These are phyloP conservation scores for Nelumbo lutea DNA, from an alignment of 164 flowering plant genomes.

Conservation along the genomic window DNA sequence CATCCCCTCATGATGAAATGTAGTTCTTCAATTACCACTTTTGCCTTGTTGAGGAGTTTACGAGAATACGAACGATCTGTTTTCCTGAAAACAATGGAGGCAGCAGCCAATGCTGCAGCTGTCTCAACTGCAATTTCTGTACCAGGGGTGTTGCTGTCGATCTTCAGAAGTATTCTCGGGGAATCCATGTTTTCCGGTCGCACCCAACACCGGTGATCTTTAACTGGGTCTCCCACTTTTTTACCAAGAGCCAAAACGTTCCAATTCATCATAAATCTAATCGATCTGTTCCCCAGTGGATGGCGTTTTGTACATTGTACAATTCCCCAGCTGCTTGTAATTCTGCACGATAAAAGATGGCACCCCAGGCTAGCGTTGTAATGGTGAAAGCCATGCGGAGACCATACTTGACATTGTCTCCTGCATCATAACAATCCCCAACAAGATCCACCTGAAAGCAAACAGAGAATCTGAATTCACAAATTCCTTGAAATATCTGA, in stretches of 20 bases:
- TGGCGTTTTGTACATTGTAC: slow-evolving; percentile 37
- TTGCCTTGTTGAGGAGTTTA: slow-evolving; percentile 71
- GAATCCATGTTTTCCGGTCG: slow-evolving; percentile 85
- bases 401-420: slow-evolving; percentile 90
- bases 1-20: not conserved
- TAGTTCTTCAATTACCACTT: slow-evolving; percentile 29
- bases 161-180: slow-evolving; percentile 53
- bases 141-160: slow-evolving; percentile 55
- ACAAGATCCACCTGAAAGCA: slow-evolving; percentile 57
- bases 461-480: not conserved
- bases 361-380: slow-evolving; percentile 73
- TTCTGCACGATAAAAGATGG: slow-evolving; percentile 40
- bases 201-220: slow-evolving; percentile 83
- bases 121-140: slow-evolving; percentile 93
- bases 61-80: slow-evolving; percentile 47
- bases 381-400: slow-evolving; percentile 90
- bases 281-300: slow-evolving; percentile 87
- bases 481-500: too few relatives aligned
- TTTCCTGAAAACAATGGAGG: slow-evolving; percentile 59
- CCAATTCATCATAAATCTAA: too few relatives aligned
- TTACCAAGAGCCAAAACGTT: not conserved
- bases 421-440: slow-evolving; percentile 96
- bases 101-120: slow-evolving; percentile 82
- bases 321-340: slow-evolving; percentile 57
- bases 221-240: slow-evolving; percentile 73